Evolutionary conservation across 306 rosid genomes (phyloP), one percentile per base, ranked within the genome.

Genomic region (Prunus salicina): DNA sequence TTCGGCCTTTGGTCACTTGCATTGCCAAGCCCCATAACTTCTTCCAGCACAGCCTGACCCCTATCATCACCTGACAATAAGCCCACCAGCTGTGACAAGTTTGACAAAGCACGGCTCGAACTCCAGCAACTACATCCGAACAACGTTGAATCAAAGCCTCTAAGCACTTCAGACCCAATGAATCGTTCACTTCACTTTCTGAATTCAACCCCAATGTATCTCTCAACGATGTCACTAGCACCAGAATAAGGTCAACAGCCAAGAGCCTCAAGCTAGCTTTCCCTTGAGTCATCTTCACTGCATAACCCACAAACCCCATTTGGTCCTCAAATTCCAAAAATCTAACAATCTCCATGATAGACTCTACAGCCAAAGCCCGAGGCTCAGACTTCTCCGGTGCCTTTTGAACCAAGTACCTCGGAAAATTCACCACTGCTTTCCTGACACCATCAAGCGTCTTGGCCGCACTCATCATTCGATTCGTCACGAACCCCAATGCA

Each of bases 341-440:
- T 10, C 78, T 83, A 49, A 94, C 89, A 71, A 89, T 77, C 84
- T 91, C 95, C 87, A 85, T 80, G 38, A 90, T 86, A 2, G 96
- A 90, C 57, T 94, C 96, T 22, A 92, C 97, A 1, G 97, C 90
- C 84, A 92, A 68, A 4, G 92, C 89, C 69, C 98, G 78, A 19
- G 88, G 92, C 82, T 92, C 98, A 3, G 98, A 80, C 69, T 84
- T 94, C 79, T 92, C 97, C 0, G 93, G 97, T 1, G 93, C 93
- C 88, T 84, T 94, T 61, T 71, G 80, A 3, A 55, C 89, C 93
- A 94, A 84, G 72, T 90, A 92, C 82, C 84, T 68, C 1, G 97
- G 95, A 64, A 90, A 86, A 85, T 92, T 87, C 73, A 86, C 87
- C 73, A 92, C 61, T 2, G 93, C 97, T 5, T 84, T 89, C 86